Conservation (phyloP, 164 flowering plant genomes). For the Nymphaea thermarum region DNA sequence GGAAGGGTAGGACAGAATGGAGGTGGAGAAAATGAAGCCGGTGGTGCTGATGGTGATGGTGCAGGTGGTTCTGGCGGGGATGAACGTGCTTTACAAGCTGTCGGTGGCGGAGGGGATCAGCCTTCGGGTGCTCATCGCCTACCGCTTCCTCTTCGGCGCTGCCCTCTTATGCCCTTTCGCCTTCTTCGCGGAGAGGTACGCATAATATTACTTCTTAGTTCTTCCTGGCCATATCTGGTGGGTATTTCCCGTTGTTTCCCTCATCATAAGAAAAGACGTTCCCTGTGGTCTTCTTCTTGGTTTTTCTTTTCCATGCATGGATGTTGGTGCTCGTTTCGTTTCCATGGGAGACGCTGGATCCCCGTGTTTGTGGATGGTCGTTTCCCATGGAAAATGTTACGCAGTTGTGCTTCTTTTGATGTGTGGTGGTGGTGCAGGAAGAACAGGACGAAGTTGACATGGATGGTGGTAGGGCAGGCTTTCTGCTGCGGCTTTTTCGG, state of each 20-base stretch:
- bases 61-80: slow-evolving; percentile 29
- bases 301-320: background rate
- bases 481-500: slow-evolving; percentile 54
- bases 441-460: slow-evolving; percentile 37
- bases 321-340: no score
- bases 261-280: no score
- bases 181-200: slow-evolving; percentile 43
- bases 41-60: slow-evolving; percentile 39
- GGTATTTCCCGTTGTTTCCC: no score
- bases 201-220: no score
- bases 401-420: background rate
- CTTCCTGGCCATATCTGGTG: no score
- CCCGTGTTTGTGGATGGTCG: background rate
- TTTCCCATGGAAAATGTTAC: background rate
- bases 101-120: slow-evolving; percentile 51
- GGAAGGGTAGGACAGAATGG: background rate
- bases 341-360: background rate
- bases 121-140: slow-evolving; percentile 39
- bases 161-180: slow-evolving; percentile 47
- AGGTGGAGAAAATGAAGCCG: slow-evolving; percentile 20
- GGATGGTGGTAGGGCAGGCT: slow-evolving; percentile 32
- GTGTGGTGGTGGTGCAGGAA: slow-evolving; percentile 23
- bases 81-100: slow-evolving; percentile 40
- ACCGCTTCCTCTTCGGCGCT: slow-evolving; percentile 44
- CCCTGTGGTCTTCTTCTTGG: no score